A percentile compares a stretch with the other conserved stretches of the same genome.
Evolutionary conservation across 2,329 filamentous ascomycete species (phyloP).

Genomic region (Helminthosporium solani): DNA sequence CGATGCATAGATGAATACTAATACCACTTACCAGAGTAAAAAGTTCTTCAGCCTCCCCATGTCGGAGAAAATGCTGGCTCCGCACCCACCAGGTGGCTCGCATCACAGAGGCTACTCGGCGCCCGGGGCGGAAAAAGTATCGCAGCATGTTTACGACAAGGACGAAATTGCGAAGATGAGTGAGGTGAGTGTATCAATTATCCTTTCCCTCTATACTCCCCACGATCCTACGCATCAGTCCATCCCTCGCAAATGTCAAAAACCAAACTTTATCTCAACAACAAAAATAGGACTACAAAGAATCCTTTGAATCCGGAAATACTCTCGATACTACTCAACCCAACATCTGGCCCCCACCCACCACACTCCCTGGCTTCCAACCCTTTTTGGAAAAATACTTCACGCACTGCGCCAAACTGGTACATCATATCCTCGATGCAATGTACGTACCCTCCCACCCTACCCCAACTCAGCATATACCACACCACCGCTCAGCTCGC

Average conservation of each 20-base stretch:
- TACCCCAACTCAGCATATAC: too few species aligned
- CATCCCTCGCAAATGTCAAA: too few species aligned
- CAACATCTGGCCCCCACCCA: conserved; percentile 46
- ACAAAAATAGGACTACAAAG: conserved; percentile 29
- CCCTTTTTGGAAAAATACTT: conserved; percentile 31
- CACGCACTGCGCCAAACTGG: conserved; percentile 16
- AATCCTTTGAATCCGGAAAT: conserved; percentile 39
- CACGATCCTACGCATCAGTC: not conserved
- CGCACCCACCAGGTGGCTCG: conserved; percentile 41
- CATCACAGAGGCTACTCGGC: conserved; percentile 46
- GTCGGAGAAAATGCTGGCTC: conserved; percentile 40
- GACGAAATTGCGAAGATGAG: conserved; percentile 20
- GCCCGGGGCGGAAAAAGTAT: conserved; percentile 41
- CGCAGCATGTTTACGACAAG: conserved; percentile 27
- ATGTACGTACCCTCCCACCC: conserved; percentile 8
- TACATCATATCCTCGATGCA: conserved; percentile 28
- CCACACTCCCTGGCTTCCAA: conserved; percentile 43
- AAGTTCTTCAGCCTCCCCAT: conserved; percentile 42
- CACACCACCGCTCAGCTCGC: too few species aligned
- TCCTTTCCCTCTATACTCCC: not conserved
- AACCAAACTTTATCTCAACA: not conserved
- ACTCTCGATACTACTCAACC: conserved; percentile 28
- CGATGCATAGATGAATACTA: too few species aligned
- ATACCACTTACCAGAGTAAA: conserved; percentile 19
- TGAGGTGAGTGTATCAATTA: conserved; percentile 7